Base-by-base conservation (phyloP, 2,329 filamentous ascomycete genomes). In the Sporothrix schenckii region DNA sequence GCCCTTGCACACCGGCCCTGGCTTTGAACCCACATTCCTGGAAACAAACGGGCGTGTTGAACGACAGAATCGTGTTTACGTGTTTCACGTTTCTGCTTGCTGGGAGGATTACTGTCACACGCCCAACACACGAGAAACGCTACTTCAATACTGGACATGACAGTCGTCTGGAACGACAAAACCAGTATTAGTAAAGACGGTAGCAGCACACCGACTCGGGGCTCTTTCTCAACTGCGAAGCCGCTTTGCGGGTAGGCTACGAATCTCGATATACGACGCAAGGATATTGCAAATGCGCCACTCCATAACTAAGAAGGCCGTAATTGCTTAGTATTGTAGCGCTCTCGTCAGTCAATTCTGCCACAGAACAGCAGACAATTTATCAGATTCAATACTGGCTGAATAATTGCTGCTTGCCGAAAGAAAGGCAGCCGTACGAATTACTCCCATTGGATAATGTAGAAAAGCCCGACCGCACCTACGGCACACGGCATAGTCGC, bases 81-180 rank as follows among this genome's bases (percentile, higher is more conserved):
- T 30, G 27, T 30, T 30, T 30, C 34, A 34, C 34, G 34, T 34
- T 34, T 34, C 34, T 34, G 34, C 1, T 34, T 34, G 5, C 7
- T 30, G 27, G 27, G 27, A 30, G 27, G 27, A 5, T 34, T 34
- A 9, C 4, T 34, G 4, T 34, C 34, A 34, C 34, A 34, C 5
- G 34, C 34, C 7, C 34, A 34, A 9, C 34, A 34, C 34, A 34
- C 6, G 1, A 34, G 34, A 7, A 5, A 34, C 34, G 34, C 7
- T 34, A 9, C 34, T 5, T 24, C 39, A 5, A 13, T n/a, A 47
- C 39, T 21, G 58, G 47, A 47, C 13, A 63, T 47, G 7, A 27
- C 58, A 5, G n/a, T 47, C 39, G 58, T 63, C 58, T 47, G 58
- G 44, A 19, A 47, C 44, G n/a, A 47, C 39, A 27, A 27, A 63